phyloP scores from a whole-genome alignment of 306 rosid species.

The Betula pendula region DNA sequence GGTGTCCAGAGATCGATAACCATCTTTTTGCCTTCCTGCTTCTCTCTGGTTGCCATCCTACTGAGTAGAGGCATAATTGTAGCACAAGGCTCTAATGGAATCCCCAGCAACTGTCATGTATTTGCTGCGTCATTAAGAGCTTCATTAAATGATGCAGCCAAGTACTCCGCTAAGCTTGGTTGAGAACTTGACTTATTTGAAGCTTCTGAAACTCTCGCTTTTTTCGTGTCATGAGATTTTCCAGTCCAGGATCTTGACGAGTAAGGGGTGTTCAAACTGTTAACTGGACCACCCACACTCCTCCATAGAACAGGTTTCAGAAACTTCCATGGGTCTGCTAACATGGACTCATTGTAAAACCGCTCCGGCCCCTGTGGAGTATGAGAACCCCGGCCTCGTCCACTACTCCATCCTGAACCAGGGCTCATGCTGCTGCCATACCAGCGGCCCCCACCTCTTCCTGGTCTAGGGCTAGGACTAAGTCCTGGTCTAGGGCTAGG shows the following conservation, averaged over 20 bases:
- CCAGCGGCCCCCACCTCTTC: constrained; percentile 55
- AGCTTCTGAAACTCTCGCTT: constrained; percentile 40
- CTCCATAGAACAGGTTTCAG: constrained; percentile 57
- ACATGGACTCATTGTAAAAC: constrained; percentile 68
- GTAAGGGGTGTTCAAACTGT: constrained; percentile 11
- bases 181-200: constrained; percentile 44
- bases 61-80: neutral
- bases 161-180: constrained; percentile 87
- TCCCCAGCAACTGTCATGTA: constrained; percentile 29
- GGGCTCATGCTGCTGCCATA: constrained; percentile 29
- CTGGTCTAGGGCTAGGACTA: constrained; percentile 41
- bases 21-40: neutral
- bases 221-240: constrained; percentile 33
- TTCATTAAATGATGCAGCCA: constrained; percentile 77
- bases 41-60: constrained; percentile 1
- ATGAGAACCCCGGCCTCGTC: constrained; percentile 48
- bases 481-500: constrained; percentile 46
- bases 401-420: constrained; percentile 51
- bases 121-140: constrained; percentile 41
- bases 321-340: constrained; percentile 88
- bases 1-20: constrained; percentile 12
- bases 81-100: constrained; percentile 7
- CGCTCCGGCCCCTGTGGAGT: constrained; percentile 35
- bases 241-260: constrained; percentile 38
- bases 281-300: constrained; percentile 11